phyloP scores from a whole-genome alignment of 306 rosid genomes.

The Phaseolus lunatus region DNA sequence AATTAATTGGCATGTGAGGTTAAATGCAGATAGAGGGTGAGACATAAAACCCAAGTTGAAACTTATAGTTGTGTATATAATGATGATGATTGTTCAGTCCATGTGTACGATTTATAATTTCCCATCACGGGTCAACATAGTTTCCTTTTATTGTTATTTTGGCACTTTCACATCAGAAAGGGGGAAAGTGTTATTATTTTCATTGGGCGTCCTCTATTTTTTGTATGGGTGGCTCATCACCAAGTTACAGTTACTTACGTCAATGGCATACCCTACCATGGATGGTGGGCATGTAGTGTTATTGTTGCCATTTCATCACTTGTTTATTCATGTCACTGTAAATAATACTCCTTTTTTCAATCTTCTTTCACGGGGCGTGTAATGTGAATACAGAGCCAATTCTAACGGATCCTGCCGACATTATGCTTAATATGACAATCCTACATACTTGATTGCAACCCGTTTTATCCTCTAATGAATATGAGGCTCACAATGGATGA shows the following conservation, averaged over 20 bases:
- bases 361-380: slow-evolving; percentile 35
- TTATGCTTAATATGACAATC: slow-evolving; percentile 33
- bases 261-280: slow-evolving; percentile 58
- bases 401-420: slow-evolving; percentile 53
- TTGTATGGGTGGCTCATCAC: slow-evolving; percentile 44
- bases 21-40: slow-evolving; percentile 4
- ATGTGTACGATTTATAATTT: slow-evolving; percentile 42
- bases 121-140: slow-evolving; percentile 56
- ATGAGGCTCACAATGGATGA: slow-evolving; percentile 28
- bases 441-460: slow-evolving; percentile 23
- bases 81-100: slow-evolving; percentile 31
- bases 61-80: slow-evolving; percentile 25
- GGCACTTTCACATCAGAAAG: slow-evolving; percentile 48
- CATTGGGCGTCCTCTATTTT: slow-evolving; percentile 40
- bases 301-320: slow-evolving; percentile 58
- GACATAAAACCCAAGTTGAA: slow-evolving; percentile 34
- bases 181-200: slow-evolving; percentile 41
- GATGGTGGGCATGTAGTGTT: slow-evolving; percentile 45
- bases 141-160: slow-evolving; percentile 52
- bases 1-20: slow-evolving; percentile 1
- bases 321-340: slow-evolving; percentile 42
- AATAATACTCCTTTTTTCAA: slow-evolving; percentile 20
- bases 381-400: slow-evolving; percentile 30
- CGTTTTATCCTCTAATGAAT: slow-evolving; percentile 11
- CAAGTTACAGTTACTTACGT: slow-evolving; percentile 43